Evolutionary conservation across 768 basidiomycete species (phyloP).

Genomic region (Mycena galericulata): DNA sequence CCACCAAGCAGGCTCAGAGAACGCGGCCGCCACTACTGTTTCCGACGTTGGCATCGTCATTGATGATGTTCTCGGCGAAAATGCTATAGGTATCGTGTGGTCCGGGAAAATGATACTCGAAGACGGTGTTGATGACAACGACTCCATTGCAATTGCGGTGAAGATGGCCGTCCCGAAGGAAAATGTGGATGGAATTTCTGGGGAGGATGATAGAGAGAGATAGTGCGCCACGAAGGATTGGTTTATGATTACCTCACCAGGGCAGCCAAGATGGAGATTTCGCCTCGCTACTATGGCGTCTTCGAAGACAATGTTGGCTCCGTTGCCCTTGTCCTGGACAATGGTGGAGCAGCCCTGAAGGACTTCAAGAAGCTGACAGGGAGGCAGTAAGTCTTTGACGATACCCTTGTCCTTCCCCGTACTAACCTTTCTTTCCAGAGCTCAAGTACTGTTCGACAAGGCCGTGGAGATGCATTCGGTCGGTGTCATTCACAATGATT

Average conservation of each 20-base stretch:
- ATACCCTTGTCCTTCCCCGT: background rate
- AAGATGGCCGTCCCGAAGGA: conserved; percentile 23
- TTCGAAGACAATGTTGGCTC: conserved; percentile 16
- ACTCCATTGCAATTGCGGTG: background rate
- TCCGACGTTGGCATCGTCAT: conserved; percentile 12
- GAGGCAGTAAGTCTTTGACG: conserved; percentile 6
- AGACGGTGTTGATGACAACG: background rate
- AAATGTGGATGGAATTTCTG: background rate
- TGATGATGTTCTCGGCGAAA: background rate
- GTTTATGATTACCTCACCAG: conserved; percentile 19
- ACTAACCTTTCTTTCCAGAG: background rate
- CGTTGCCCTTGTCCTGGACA: conserved; percentile 18
- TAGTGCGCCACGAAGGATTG: conserved; percentile 1
- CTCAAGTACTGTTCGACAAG: conserved; percentile 15
- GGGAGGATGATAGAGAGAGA: background rate
- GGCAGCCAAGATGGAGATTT: conserved; percentile 3
- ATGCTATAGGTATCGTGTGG: conserved; percentile 18
- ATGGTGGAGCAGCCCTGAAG: conserved; percentile 13
- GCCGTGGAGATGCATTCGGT: conserved; percentile 20
- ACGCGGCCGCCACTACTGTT: background rate
- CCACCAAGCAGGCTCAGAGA: background rate
- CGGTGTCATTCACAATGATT: conserved; percentile 22
- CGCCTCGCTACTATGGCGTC: conserved; percentile 17
- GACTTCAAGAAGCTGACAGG: background rate
- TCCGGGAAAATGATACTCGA: conserved; percentile 22